Percentiles rank a stretch among this genome's conserved stretches.
phyloP scores from a whole-genome alignment of 306 rosid genomes.

The Fragaria nilgerrensis region DNA sequence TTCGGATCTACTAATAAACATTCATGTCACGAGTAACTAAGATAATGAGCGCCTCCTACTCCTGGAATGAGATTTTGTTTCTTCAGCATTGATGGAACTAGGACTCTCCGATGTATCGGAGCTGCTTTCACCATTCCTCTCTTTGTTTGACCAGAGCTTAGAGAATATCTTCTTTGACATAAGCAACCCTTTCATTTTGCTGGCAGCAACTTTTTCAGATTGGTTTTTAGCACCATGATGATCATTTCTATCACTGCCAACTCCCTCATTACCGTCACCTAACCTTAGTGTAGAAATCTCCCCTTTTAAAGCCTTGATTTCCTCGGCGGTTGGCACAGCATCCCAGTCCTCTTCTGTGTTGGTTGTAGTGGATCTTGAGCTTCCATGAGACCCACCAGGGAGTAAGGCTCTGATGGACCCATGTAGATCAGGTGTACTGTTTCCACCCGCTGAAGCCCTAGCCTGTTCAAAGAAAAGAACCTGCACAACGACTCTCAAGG shows the following conservation, averaged over 20 bases:
- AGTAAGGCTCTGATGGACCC: conserved; percentile 58
- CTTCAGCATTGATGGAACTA: conserved; percentile 72
- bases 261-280: conserved; percentile 32
- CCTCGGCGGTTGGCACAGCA: conserved; percentile 60
- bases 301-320: conserved; percentile 65
- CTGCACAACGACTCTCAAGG: conserved; percentile 78
- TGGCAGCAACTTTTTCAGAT: conserved; percentile 46
- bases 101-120: conserved; percentile 93
- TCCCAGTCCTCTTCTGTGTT: conserved; percentile 93
- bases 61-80: conserved; percentile 83
- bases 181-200: conserved; percentile 61
- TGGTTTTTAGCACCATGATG: conserved; percentile 34
- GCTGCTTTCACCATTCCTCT: conserved; percentile 77
- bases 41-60: conserved; percentile 82
- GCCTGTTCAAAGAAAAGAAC: conserved; percentile 92
- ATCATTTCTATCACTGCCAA: conserved; percentile 28
- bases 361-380: conserved; percentile 83
- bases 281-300: conserved; percentile 53
- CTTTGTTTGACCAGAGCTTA: conserved; percentile 86
- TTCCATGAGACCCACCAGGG: conserved; percentile 73
- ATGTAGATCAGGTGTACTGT: conserved; percentile 59
- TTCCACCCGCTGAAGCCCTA: conserved; percentile 62
- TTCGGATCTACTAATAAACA: conserved; percentile 10
- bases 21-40: conserved; percentile 32
- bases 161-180: conserved; percentile 73